Percentiles rank a stretch among this genome's conserved stretches.
Conservation (phyloP, 1,284 basidiomycete species). For the Austroboletus sp. region DNA sequence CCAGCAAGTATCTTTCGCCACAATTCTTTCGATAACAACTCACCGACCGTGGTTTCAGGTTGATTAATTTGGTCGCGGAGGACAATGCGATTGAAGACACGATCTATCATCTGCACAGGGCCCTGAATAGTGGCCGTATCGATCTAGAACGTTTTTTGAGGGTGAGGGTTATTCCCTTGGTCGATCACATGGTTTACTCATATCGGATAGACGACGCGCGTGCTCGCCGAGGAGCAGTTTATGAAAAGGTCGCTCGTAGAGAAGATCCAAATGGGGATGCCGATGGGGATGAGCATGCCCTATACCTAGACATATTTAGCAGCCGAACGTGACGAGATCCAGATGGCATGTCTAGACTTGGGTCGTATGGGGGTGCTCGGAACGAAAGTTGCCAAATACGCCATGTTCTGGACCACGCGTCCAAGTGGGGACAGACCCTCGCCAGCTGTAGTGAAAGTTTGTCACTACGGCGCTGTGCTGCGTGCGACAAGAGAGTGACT, state of each 20-base stretch:
- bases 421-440: constrained; percentile 25
- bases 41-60: constrained; percentile 42
- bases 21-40: constrained; percentile 11
- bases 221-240: constrained; percentile 90
- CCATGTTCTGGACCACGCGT: constrained; percentile 31
- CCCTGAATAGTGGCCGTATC: constrained; percentile 84
- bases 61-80: constrained; percentile 94
- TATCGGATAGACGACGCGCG: constrained; percentile 64
- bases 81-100: constrained; percentile 98
- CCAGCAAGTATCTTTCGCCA: constrained; percentile 58
- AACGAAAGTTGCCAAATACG: constrained; percentile 35
- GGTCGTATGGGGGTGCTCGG: constrained; percentile 35
- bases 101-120: constrained; percentile 92
- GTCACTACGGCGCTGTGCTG: constrained; percentile 19
- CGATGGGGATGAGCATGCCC: constrained; percentile 42
- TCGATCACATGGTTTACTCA: constrained; percentile 22
- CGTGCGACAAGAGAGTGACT: constrained; percentile 25
- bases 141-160: constrained; percentile 89
- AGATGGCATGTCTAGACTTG: constrained; percentile 16
- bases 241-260: constrained; percentile 86
- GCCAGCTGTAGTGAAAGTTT: constrained; percentile 10
- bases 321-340: constrained; percentile 24
- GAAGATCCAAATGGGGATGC: constrained; percentile 70
- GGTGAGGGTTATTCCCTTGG: constrained; percentile 42
- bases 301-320: constrained; percentile 32